Conservation (phyloP, 208 protist genomes). For the Entamoeba invadens region DNA sequence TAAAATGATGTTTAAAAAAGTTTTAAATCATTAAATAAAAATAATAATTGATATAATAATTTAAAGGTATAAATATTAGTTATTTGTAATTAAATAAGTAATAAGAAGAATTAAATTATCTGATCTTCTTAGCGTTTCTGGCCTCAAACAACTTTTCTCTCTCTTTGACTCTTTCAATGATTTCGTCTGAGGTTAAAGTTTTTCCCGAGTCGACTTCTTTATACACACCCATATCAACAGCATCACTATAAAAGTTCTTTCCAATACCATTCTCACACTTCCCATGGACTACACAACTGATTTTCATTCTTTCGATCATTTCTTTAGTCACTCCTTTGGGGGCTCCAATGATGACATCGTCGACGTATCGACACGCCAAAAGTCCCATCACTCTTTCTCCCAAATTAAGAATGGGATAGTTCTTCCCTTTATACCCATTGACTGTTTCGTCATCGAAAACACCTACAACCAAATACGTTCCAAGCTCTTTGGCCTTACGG, state of each 20-base stretch:
- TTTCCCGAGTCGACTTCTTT: neutral
- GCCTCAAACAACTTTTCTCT: neutral
- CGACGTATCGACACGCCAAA: slow-evolving; percentile 78
- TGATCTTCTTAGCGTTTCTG: neutral
- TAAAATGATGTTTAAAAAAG: too few relatives aligned
- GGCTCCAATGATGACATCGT: slow-evolving; percentile 90
- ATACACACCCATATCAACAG: neutral
- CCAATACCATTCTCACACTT: neutral
- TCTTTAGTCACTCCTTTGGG: slow-evolving; percentile 66
- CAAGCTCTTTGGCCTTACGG: slow-evolving; percentile 61
- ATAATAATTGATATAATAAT: too few relatives aligned
- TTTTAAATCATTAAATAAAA: too few relatives aligned
- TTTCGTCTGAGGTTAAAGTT: neutral
- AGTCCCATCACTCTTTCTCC: slow-evolving; percentile 82
- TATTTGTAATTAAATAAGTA: too few relatives aligned
- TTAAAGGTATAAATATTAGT: too few relatives aligned
- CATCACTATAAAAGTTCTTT: neutral
- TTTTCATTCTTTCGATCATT: slow-evolving; percentile 62
- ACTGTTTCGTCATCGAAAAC: slow-evolving; percentile 72
- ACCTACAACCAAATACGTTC: slow-evolving; percentile 80
- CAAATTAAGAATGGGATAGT: slow-evolving; percentile 90
- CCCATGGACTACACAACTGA: slow-evolving; percentile 60
- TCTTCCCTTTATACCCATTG: slow-evolving; percentile 61
- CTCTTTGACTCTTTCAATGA: neutral
- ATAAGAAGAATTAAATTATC: too few relatives aligned